phyloP scores from a whole-genome alignment of 805 yeast genomes.

The Hanseniaspora occidentalis region DNA sequence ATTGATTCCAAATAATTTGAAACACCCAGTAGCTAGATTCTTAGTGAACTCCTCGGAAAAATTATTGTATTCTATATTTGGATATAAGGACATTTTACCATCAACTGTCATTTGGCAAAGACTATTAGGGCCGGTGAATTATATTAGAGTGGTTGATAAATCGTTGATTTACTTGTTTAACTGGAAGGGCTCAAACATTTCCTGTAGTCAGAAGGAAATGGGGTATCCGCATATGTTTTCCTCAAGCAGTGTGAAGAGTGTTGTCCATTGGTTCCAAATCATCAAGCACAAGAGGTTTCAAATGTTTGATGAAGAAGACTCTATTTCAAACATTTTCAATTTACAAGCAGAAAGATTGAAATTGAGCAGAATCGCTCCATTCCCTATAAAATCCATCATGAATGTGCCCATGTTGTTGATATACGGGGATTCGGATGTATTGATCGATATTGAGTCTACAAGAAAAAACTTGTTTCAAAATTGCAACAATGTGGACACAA shows the following conservation, averaged over 20 bases:
- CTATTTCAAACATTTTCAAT: conserved; percentile 7
- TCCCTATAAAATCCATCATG: conserved; percentile 39
- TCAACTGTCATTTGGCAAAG: conserved; percentile 57
- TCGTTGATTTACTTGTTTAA: conserved; percentile 50
- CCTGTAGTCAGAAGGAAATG: conserved; percentile 50
- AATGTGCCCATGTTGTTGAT: conserved; percentile 49
- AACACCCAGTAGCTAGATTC: conserved; percentile 55
- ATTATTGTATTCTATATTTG: conserved; percentile 50
- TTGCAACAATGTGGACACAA: conserved; percentile 17
- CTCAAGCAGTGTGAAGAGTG: conserved; percentile 68
- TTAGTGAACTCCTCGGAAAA: conserved; percentile 59
- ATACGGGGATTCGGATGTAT: conserved; percentile 58
- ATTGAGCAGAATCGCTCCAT: conserved; percentile 39
- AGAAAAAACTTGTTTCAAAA: conserved; percentile 36
- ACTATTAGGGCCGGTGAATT: conserved; percentile 59
- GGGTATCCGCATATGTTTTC: conserved; percentile 76
- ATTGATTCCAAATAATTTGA: conserved; percentile 69
- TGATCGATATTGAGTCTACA: conserved; percentile 60
- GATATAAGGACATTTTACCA: conserved; percentile 53
- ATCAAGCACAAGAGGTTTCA: conserved; percentile 56
- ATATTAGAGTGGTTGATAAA: conserved; percentile 51
- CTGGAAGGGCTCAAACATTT: conserved; percentile 60
- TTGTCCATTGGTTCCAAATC: conserved; percentile 80
- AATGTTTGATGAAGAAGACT: conserved; percentile 51
- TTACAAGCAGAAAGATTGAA: conserved; percentile 9